These are phyloP conservation scores for Astrephomene gubernaculifera DNA, from an alignment of 139 green algal genomes.

Conservation along the genomic window DNA sequence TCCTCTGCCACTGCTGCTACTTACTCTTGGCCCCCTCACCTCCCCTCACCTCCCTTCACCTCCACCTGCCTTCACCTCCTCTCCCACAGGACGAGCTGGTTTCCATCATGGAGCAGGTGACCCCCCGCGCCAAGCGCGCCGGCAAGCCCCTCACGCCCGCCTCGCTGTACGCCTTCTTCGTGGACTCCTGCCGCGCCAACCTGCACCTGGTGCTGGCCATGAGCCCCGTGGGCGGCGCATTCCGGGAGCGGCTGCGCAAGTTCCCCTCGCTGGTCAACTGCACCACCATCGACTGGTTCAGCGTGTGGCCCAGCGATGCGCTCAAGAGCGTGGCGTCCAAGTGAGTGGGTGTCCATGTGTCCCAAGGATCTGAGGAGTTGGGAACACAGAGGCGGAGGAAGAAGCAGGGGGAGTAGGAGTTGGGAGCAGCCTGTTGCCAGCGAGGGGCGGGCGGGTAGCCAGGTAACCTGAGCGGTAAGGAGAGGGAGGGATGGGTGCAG, in stretches of 20 bases:
- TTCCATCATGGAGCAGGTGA: conserved; percentile 61
- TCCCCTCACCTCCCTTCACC: not conserved
- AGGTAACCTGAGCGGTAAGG: too few relatives aligned
- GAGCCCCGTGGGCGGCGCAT: conserved; percentile 75
- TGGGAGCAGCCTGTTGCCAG: too few relatives aligned
- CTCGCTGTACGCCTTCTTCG: conserved; percentile 68
- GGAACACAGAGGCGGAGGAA: too few relatives aligned
- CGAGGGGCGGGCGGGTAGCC: too few relatives aligned
- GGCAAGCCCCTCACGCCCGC: conserved; percentile 60
- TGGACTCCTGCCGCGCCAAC: conserved; percentile 68
- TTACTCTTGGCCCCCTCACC: not conserved
- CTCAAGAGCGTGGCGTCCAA: conserved; percentile 78
- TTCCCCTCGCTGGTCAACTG: conserved; percentile 84
- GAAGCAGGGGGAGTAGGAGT: too few relatives aligned
- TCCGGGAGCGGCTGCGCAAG: conserved; percentile 82
- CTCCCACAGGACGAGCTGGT: conserved; percentile 51
- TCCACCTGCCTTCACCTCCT: not conserved
- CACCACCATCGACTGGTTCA: conserved; percentile 83
- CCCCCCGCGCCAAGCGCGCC: conserved; percentile 55
- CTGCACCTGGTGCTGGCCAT: conserved; percentile 80
- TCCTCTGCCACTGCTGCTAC: too few relatives aligned
- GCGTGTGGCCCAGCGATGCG: conserved; percentile 74
- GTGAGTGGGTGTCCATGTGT: too few relatives aligned
- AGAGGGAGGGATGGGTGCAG: too few relatives aligned
- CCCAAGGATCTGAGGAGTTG: not conserved